Conservation (phyloP, 1,284 basidiomycete genomes). For the Tremellales sp. region DNA sequence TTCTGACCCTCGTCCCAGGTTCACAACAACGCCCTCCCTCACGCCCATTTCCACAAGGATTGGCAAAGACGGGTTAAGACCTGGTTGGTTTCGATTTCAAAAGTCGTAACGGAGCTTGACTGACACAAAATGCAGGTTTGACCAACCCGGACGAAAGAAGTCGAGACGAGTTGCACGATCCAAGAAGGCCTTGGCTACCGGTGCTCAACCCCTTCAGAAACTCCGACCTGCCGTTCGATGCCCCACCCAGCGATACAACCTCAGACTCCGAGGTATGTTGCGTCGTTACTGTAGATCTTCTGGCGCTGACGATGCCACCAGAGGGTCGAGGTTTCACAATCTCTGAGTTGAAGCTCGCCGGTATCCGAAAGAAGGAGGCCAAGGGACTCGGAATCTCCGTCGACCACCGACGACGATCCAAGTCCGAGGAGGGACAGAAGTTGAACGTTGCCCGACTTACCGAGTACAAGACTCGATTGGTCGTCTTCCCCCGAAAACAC, state of each 20-base stretch:
- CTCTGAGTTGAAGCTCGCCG: constrained; percentile 93
- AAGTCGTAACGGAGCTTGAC: background rate
- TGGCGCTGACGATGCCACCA: constrained; percentile 3
- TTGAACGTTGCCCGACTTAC: constrained; percentile 93
- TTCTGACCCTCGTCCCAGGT: background rate
- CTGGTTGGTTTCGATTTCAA: constrained; percentile 27
- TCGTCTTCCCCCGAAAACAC: constrained; percentile 93
- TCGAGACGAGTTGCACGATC: constrained; percentile 90
- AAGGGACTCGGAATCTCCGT: constrained; percentile 90
- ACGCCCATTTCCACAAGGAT: constrained; percentile 98
- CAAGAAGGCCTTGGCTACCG: constrained; percentile 84
- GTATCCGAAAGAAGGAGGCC: constrained; percentile 91
- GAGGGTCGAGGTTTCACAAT: constrained; percentile 97
- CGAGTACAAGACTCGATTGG: constrained; percentile 75
- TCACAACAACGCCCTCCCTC: constrained; percentile 64
- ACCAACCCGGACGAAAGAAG: constrained; percentile 98
- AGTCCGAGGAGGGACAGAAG: constrained; percentile 95
- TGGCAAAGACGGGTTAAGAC: constrained; percentile 58
- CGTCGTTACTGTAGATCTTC: background rate
- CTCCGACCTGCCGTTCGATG: constrained; percentile 97
- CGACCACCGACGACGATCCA: constrained; percentile 94
- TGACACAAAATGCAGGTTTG: constrained; percentile 90
- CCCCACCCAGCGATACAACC: constrained; percentile 98
- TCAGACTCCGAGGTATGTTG: constrained; percentile 70
- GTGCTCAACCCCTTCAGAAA: constrained; percentile 84